Evolutionary conservation across 2,329 filamentous ascomycete genomes (phyloP).

Genomic region (Grosmannia serpens): DNA sequence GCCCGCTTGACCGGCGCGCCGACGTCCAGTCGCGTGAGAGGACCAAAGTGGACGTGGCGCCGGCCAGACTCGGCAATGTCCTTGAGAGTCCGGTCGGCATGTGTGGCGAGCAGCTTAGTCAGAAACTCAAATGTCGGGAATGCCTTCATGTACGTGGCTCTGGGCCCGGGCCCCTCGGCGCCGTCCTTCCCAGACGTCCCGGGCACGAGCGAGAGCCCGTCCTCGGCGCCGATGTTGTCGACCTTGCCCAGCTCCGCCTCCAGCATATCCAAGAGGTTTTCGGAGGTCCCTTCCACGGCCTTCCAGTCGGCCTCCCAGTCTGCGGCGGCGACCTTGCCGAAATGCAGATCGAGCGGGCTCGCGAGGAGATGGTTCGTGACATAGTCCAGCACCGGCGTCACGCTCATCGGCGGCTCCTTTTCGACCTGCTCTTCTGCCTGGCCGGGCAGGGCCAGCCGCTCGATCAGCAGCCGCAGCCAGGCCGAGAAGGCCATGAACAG

Average conservation of each 20-base stretch:
- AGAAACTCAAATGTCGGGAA: slow-evolving; percentile 54
- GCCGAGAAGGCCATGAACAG: slow-evolving; percentile 68
- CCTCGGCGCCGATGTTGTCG: background rate
- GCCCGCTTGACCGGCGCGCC: slow-evolving; percentile 33
- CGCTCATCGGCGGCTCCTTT: slow-evolving; percentile 65
- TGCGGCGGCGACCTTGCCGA: slow-evolving; percentile 37
- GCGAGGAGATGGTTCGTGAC: slow-evolving; percentile 58
- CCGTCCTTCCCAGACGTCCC: background rate
- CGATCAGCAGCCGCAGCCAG: slow-evolving; percentile 78
- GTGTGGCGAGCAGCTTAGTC: slow-evolving; percentile 42
- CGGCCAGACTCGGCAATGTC: slow-evolving; percentile 59
- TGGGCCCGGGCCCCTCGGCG: slow-evolving; percentile 8
- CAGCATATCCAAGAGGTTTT: slow-evolving; percentile 27
- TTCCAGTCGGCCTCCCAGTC: slow-evolving; percentile 37
- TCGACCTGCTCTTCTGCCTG: slow-evolving; percentile 65
- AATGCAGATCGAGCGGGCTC: slow-evolving; percentile 54
- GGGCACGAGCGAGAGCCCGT: background rate
- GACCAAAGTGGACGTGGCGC: slow-evolving; percentile 56
- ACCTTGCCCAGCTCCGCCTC: slow-evolving; percentile 9
- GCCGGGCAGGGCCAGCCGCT: slow-evolving; percentile 56
- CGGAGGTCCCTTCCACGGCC: slow-evolving; percentile 23
- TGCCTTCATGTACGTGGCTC: slow-evolving; percentile 29
- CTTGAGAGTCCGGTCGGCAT: slow-evolving; percentile 51
- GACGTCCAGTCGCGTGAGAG: slow-evolving; percentile 33
- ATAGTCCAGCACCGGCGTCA: slow-evolving; percentile 62